phyloP scores from a whole-genome alignment of 768 basidiomycete species.

The Leccinum subtestaceum region DNA sequence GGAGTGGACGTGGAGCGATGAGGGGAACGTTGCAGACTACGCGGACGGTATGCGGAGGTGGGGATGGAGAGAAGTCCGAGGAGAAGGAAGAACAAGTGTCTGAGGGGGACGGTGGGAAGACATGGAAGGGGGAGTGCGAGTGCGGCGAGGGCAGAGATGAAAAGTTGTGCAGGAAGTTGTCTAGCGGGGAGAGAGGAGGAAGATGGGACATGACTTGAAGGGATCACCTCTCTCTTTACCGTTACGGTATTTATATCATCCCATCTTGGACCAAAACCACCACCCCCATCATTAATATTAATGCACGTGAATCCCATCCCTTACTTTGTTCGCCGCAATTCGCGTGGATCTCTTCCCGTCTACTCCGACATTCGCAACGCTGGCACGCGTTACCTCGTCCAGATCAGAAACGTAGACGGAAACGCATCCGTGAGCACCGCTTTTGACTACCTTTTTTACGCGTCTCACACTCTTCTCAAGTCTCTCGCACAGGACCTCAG shows the following conservation, averaged over 20 bases:
- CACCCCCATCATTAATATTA: conserved; percentile 5
- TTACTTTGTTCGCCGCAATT: conserved; percentile 68
- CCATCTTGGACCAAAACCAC: neutral
- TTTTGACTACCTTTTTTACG: neutral
- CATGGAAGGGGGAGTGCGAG: neutral
- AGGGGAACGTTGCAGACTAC: conserved; percentile 68
- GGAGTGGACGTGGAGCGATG: conserved; percentile 64
- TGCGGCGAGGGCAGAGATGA: neutral
- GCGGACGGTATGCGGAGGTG: conserved; percentile 34
- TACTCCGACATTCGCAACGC: conserved; percentile 72
- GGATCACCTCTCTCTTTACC: too few relatives aligned
- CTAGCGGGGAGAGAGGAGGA: conserved; percentile 23
- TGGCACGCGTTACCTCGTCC: conserved; percentile 54
- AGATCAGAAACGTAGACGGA: conserved; percentile 70
- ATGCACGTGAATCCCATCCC: conserved; percentile 18
- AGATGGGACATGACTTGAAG: neutral
- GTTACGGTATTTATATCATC: conserved; percentile 8
- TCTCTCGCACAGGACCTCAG: conserved; percentile 56
- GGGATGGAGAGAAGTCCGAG: conserved; percentile 27
- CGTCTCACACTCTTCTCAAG: conserved; percentile 33
- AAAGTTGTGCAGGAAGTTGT: conserved; percentile 10
- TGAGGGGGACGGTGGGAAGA: conserved; percentile 41
- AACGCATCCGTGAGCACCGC: conserved; percentile 48
- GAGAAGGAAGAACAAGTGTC: conserved; percentile 32
- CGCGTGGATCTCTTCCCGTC: conserved; percentile 66